A percentile compares a stretch with the other conserved stretches of the same genome.
phyloP scores from a whole-genome alignment of 352 stramenopile genomes.

The Globisporangium middletonii region DNA sequence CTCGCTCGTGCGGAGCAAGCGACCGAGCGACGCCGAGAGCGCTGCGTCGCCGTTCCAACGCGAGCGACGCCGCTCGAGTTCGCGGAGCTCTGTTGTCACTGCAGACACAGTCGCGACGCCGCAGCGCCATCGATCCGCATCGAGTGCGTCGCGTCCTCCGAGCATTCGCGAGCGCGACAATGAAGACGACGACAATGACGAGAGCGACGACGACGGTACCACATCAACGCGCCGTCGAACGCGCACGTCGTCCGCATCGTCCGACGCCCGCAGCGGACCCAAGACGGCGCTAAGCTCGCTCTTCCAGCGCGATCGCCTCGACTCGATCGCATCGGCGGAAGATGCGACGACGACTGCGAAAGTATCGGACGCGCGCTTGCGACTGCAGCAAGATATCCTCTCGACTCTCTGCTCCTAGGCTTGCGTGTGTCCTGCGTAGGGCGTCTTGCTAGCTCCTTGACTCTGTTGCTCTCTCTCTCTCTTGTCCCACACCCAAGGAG shows the following conservation, averaged over 20 bases:
- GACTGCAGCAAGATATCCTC: constrained; percentile 56
- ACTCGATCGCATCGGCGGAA: constrained; percentile 12
- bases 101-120: background rate
- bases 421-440: background rate
- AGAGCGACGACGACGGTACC: background rate
- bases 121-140: constrained; percentile 3
- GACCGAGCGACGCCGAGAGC: constrained; percentile 6
- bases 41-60: background rate
- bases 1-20: constrained; percentile 37
- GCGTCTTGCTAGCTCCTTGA: constrained; percentile 7
- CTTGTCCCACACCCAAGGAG: constrained; percentile 31
- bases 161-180: constrained; percentile 33
- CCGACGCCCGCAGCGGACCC: background rate
- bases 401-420: background rate
- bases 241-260: no score
- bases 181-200: constrained; percentile 11
- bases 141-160: constrained; percentile 8
- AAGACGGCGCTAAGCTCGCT: constrained; percentile 24
- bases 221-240: no score
- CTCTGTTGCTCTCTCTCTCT: background rate
- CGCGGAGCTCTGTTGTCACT: background rate
- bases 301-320: constrained; percentile 24
- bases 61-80: constrained; percentile 2
- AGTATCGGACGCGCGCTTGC: constrained; percentile 51
- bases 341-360: constrained; percentile 20